Percentiles rank a stretch among this genome's conserved stretches.
Evolutionary conservation across 371 early-diverging fungal genomes (phyloP).

Genomic region (Haplosporangium sp.): DNA sequence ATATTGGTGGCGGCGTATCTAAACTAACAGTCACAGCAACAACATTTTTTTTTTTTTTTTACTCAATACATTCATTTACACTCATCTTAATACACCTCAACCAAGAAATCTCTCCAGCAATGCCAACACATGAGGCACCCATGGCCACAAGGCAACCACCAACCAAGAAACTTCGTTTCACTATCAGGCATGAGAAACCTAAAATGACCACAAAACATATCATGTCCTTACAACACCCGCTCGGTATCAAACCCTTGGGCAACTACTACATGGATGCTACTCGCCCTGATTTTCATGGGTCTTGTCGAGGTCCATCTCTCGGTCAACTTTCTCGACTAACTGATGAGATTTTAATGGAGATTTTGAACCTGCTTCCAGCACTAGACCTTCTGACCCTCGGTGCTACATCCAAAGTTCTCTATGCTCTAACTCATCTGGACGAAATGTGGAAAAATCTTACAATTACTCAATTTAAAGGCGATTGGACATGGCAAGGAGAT

Average conservation of each 20-base stretch:
- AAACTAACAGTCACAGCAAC: not conserved
- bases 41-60: constrained; percentile 7
- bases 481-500: constrained; percentile 60
- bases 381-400: constrained; percentile 57
- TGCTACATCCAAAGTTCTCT: constrained; percentile 57
- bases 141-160: constrained; percentile 18
- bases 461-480: constrained; percentile 60
- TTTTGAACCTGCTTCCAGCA: constrained; percentile 50
- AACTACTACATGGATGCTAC: constrained; percentile 64
- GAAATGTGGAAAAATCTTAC: constrained; percentile 66
- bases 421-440: constrained; percentile 62
- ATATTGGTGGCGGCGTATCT: not conserved
- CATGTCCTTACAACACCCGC: constrained; percentile 60
- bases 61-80: not conserved
- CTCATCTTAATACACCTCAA: not conserved
- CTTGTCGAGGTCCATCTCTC: constrained; percentile 58
- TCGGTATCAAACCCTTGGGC: constrained; percentile 71
- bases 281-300: constrained; percentile 45
- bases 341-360: constrained; percentile 62
- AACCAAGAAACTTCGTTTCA: constrained; percentile 48
- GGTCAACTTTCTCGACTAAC: constrained; percentile 58
- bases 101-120: constrained; percentile 2
- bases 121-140: constrained; percentile 42
- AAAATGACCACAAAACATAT: constrained; percentile 51
- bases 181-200: constrained; percentile 51